phyloP scores from a whole-genome alignment of 352 stramenopile genomes.

The Phytophthora ramorum region DNA sequence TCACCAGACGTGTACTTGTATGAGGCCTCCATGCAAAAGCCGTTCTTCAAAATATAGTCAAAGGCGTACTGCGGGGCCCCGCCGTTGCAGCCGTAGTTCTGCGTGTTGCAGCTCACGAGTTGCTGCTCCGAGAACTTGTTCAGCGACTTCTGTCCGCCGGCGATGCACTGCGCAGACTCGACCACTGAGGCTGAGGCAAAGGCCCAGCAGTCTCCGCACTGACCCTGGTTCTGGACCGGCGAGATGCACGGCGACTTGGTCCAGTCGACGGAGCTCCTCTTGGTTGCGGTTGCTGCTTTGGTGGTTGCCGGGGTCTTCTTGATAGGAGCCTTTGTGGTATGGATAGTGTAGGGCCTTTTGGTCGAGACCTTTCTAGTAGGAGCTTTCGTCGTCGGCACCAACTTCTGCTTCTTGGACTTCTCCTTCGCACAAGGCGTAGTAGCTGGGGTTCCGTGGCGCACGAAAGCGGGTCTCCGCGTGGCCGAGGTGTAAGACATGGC shows the following conservation, averaged over 20 bases:
- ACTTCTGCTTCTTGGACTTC: not conserved
- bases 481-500: not conserved
- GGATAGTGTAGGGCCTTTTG: too few species aligned
- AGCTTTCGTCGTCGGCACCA: not conserved
- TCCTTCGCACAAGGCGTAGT: not conserved
- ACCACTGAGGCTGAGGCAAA: constrained; percentile 92
- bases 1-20: constrained; percentile 26
- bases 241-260: constrained; percentile 36
- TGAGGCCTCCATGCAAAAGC: constrained; percentile 67
- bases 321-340: not conserved
- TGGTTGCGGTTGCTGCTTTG: constrained; percentile 4
- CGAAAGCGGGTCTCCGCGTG: too few species aligned
- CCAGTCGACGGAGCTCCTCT: constrained; percentile 29
- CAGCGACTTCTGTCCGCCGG: constrained; percentile 54
- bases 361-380: not conserved
- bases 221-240: constrained; percentile 93
- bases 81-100: constrained; percentile 88
- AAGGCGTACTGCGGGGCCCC: constrained; percentile 89
- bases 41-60: constrained; percentile 86
- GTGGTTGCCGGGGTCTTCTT: not conserved
- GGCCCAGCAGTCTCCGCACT: constrained; percentile 96
- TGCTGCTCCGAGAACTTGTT: constrained; percentile 90
- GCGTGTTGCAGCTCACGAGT: constrained; percentile 88
- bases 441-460: not conserved
- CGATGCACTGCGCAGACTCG: constrained; percentile 89